Base-by-base conservation (phyloP, 2,329 filamentous ascomycete genomes). In the Phaeomoniella chlamydospora region DNA sequence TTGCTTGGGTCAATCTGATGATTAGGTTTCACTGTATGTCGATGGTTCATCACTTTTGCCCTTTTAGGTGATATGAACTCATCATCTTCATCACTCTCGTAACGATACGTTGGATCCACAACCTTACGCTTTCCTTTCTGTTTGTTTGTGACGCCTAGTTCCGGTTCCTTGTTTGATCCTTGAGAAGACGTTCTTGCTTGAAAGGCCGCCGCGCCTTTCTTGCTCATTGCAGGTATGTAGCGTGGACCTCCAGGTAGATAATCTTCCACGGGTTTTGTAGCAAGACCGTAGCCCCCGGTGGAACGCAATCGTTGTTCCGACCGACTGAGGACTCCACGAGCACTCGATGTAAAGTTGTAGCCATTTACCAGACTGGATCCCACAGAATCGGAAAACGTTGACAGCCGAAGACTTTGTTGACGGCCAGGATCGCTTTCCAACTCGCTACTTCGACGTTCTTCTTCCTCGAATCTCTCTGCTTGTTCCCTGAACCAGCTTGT, bases 281-380 rank as follows among this genome's bases (percentile, higher is more conserved):
- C 61, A 33, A 64, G 41, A 1, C 61, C 61, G 17, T 41, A 39
- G 29, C 56, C 60, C 10, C 61, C 61, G 4, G 60, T 64, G 31
- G 49, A 39, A 26, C 60, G 49, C 18, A 64, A 59, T 18, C 61
- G 49, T 42, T 58, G 50, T 39, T 64, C 61, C 1, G 59, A 61
- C 13, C 60, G 53, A 31, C 60, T 63, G 37, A 64, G 43, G 5
- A 52, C 57, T 29, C 55, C 50, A 14, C 57, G 57, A 6, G 57
- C n/a, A 10, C 29, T 56, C 38, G 61, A 50, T 2, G 57, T 54
- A 34, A 63, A 54, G 34, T 61, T 51, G 38, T 59, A 58, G 4
- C 59, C 57, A 36, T 59, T 57, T 18, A 53, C 46, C 5, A 37
- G 13, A 15, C 38, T 30, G 40, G 19, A 17, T 52, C 46, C 16